Conservation (phyloP, 2,329 filamentous ascomycete species). For the Microdochium nivale region DNA sequence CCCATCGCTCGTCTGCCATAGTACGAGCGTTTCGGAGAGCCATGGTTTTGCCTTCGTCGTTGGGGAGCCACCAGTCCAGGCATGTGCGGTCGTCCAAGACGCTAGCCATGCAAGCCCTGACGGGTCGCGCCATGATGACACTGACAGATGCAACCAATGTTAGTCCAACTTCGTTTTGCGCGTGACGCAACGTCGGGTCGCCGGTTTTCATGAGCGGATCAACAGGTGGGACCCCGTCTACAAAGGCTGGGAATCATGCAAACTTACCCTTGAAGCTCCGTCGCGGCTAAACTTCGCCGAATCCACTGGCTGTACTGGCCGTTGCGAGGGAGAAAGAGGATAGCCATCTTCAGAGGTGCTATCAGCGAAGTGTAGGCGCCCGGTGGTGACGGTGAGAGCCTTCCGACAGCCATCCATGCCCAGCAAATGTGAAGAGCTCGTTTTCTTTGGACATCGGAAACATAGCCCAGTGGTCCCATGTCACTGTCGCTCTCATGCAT, state of each 20-base stretch:
- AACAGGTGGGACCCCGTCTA: no score
- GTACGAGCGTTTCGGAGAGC: background rate
- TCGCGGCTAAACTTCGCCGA: background rate
- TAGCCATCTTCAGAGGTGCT: background rate
- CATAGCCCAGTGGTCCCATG: slow-evolving; percentile 40
- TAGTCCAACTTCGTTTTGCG: no score
- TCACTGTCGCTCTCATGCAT: slow-evolving; percentile 74
- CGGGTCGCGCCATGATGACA: background rate
- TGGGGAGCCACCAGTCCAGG: background rate
- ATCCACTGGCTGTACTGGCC: background rate
- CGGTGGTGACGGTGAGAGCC: background rate
- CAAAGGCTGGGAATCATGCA: background rate
- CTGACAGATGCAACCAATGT: background rate
- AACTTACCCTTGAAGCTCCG: background rate
- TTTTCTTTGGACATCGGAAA: slow-evolving; percentile 44
- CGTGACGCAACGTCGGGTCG: no score
- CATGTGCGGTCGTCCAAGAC: background rate
- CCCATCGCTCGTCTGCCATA: background rate
- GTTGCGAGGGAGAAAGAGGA: background rate
- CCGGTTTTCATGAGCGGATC: no score
- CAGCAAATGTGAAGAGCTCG: slow-evolving; percentile 66
- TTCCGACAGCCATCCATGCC: slow-evolving; percentile 63
- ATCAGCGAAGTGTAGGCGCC: background rate
- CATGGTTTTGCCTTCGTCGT: background rate
- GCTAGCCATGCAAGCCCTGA: background rate